Conservation (phyloP, 139 green algal genomes). For the Coelastrella sp. region DNA sequence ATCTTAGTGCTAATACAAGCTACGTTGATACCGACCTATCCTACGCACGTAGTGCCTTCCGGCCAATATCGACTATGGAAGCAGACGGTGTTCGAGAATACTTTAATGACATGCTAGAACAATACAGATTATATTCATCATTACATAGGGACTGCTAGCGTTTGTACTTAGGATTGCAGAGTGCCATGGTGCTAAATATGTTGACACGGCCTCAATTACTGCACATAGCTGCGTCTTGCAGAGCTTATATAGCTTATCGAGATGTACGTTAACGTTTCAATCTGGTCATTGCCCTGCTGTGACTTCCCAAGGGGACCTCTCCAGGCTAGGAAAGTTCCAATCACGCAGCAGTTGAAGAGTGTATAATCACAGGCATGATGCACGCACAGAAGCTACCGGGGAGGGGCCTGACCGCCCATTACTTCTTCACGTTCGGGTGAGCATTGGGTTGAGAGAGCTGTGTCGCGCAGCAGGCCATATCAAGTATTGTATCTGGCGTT, state of each 20-base stretch:
- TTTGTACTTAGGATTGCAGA: too few species aligned
- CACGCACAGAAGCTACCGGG: conserved; percentile 22
- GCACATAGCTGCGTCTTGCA: too few species aligned
- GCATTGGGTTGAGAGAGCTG: too few species aligned
- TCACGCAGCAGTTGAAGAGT: neutral
- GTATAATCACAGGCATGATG: neutral
- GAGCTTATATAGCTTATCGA: too few species aligned
- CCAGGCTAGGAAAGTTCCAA: neutral
- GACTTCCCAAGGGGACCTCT: neutral
- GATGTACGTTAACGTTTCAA: too few species aligned
- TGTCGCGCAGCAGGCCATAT: too few species aligned
- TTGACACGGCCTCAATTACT: too few species aligned
- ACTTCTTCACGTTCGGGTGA: conserved; percentile 57
- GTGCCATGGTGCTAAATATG: too few species aligned
- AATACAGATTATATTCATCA: too few species aligned
- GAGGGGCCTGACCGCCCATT: conserved; percentile 47
- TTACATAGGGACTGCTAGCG: too few species aligned
- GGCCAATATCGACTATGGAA: neutral
- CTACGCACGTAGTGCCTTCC: neutral
- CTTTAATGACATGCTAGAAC: neutral
- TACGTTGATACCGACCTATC: neutral
- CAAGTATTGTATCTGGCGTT: too few species aligned
- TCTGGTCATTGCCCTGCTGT: too few species aligned
- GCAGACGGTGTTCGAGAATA: neutral
- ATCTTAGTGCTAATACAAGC: neutral